Percentiles rank a stretch among this genome's conserved stretches.
Evolutionary conservation across 2,329 filamentous ascomycete species (phyloP).

Genomic region (Whalleya microplaca): DNA sequence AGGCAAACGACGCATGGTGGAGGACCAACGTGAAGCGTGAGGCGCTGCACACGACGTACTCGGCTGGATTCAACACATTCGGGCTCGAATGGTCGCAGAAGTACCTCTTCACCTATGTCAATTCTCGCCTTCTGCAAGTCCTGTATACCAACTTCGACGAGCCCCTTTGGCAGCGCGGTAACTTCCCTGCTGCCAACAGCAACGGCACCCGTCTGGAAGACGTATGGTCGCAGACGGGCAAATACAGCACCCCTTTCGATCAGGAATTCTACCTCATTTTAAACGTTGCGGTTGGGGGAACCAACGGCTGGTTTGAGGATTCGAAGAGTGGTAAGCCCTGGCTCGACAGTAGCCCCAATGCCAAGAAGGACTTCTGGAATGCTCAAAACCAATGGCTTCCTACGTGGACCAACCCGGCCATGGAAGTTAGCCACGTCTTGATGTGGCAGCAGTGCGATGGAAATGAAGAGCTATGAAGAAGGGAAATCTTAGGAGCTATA

Average conservation of each 20-base stretch:
- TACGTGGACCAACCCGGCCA: slow-evolving; percentile 71
- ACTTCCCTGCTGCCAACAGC: slow-evolving; percentile 64
- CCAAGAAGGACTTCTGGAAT: slow-evolving; percentile 78
- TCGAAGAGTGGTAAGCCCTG: slow-evolving; percentile 75
- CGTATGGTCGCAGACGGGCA: slow-evolving; percentile 65
- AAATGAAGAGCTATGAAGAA: slow-evolving; percentile 52
- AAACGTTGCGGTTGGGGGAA: slow-evolving; percentile 75
- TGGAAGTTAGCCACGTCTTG: slow-evolving; percentile 71
- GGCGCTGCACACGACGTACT: slow-evolving; percentile 76
- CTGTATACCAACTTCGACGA: slow-evolving; percentile 76
- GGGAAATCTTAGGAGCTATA: not conserved
- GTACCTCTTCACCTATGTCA: slow-evolving; percentile 86
- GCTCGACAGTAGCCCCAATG: slow-evolving; percentile 69
- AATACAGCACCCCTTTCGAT: slow-evolving; percentile 72
- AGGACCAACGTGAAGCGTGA: slow-evolving; percentile 77
- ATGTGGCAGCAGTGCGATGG: slow-evolving; percentile 74
- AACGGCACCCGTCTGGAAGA: slow-evolving; percentile 70
- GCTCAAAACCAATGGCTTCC: slow-evolving; percentile 66
- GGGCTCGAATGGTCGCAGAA: slow-evolving; percentile 87
- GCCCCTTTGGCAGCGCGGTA: slow-evolving; percentile 69
- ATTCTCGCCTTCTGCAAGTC: slow-evolving; percentile 78
- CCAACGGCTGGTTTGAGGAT: slow-evolving; percentile 85
- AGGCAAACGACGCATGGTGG: slow-evolving; percentile 79
- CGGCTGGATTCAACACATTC: slow-evolving; percentile 72
- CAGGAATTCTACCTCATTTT: slow-evolving; percentile 76